phyloP scores from a whole-genome alignment of 768 basidiomycete species.

The Naganishia vishniacii region DNA sequence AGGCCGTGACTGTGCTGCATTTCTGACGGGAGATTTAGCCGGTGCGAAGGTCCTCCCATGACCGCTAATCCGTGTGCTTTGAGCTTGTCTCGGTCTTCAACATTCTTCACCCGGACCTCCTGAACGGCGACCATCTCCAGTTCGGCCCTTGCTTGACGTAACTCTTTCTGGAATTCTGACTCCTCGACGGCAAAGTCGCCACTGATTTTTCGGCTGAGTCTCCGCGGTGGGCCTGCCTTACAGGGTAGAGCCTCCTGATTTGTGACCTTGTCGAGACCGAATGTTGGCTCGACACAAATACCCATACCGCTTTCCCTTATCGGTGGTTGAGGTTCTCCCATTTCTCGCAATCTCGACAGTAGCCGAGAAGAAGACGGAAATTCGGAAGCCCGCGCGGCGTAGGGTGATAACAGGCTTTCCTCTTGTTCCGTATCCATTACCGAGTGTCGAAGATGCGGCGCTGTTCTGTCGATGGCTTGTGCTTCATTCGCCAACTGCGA shows the following conservation, averaged over 20 bases:
- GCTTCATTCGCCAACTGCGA: not conserved
- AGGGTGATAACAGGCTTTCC: not conserved
- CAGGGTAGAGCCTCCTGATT: conserved; percentile 7
- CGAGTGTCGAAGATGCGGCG: no score
- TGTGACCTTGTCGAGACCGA: conserved; percentile 22
- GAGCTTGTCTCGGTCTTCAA: conserved; percentile 1
- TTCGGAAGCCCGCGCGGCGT: conserved; percentile 6
- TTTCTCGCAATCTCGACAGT: conserved; percentile 23
- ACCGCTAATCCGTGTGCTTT: not conserved
- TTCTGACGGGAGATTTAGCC: not conserved
- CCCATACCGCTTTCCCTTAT: conserved; percentile 26
- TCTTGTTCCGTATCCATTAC: no score
- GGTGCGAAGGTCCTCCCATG: not conserved
- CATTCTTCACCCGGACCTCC: conserved; percentile 18
- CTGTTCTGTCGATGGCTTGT: not conserved
- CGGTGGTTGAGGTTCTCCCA: conserved; percentile 26
- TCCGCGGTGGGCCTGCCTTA: not conserved
- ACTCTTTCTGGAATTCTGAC: conserved; percentile 27
- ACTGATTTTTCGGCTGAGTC: conserved; percentile 22
- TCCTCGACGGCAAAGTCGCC: conserved; percentile 29
- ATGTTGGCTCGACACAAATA: conserved; percentile 24
- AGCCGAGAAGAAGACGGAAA: conserved; percentile 26
- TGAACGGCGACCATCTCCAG: conserved; percentile 25
- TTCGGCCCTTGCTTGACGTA: conserved; percentile 26
- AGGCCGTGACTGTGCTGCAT: not conserved